Conservation (phyloP, 306 rosid genomes). For the Cucurbita moschata region DNA sequence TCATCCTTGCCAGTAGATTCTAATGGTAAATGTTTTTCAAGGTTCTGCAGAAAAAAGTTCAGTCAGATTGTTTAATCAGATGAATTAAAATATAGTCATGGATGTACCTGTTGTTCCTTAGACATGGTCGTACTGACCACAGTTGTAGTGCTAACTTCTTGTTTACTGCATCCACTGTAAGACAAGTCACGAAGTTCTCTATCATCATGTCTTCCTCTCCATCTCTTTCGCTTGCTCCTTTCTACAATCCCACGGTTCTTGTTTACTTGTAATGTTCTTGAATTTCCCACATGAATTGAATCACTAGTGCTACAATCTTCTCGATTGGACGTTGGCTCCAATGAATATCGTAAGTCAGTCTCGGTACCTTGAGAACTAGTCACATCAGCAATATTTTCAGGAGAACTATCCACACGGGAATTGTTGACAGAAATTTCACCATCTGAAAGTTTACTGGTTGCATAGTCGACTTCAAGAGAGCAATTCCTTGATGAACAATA, state of each 20-base stretch:
- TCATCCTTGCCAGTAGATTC: conserved; percentile 38
- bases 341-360: conserved; percentile 52
- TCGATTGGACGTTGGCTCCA: conserved; percentile 39
- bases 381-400: conserved; percentile 64
- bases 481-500: conserved; percentile 44
- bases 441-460: conserved; percentile 59
- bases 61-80: conserved; percentile 13
- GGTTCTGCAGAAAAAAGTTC: conserved; percentile 33
- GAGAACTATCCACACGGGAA: conserved; percentile 46
- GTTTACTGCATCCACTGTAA: conserved; percentile 34
- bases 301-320: conserved; percentile 98
- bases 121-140: conserved; percentile 15
- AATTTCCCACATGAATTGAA: conserved; percentile 42
- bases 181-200: conserved; percentile 25
- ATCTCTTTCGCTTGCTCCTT: conserved; percentile 83
- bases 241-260: conserved; percentile 51
- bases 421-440: conserved; percentile 64
- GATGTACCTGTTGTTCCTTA: conserved; percentile 58
- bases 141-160: conserved; percentile 36
- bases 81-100: conserved; percentile 3
- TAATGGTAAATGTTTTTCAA: conserved; percentile 30
- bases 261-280: conserved; percentile 36
- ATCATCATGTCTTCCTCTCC: conserved; percentile 89
- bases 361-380: conserved; percentile 49
- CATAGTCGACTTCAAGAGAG: conserved; percentile 49